Evolutionary conservation across 495 filamentous ascomycete species (phyloP).

Genomic region (Penicillium waksmanii): DNA sequence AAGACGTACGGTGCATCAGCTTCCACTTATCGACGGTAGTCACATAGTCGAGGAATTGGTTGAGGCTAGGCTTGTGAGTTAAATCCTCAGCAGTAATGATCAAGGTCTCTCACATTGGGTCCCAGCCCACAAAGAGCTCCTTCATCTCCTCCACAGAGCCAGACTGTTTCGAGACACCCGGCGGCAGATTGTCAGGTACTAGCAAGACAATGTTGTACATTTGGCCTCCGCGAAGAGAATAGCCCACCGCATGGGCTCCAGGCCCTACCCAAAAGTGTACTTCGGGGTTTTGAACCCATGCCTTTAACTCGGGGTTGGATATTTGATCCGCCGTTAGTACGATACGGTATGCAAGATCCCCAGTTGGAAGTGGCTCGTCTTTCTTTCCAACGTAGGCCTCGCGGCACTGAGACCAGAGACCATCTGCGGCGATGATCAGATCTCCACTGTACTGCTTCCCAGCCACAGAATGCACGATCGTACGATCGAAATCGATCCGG

Average conservation of each 20-base stretch:
- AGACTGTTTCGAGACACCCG: constrained; percentile 51
- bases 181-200: constrained; percentile 69
- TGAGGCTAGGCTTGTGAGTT: constrained; percentile 31
- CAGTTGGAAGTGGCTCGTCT: constrained; percentile 57
- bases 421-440: constrained; percentile 62
- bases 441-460: constrained; percentile 46
- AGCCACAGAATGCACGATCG: constrained; percentile 30
- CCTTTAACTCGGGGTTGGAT: constrained; percentile 51
- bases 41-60: constrained; percentile 39
- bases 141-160: constrained; percentile 71
- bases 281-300: constrained; percentile 54
- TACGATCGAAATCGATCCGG: constrained; percentile 39
- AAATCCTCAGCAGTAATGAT: background rate
- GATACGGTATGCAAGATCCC: constrained; percentile 72
- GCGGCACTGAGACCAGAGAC: constrained; percentile 55
- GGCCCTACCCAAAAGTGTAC: constrained; percentile 77
- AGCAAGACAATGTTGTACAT: constrained; percentile 72
- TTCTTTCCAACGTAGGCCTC: constrained; percentile 51
- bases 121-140: constrained; percentile 62
- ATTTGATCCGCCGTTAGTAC: constrained; percentile 54
- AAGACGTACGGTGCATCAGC: constrained; percentile 58
- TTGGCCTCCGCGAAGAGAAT: constrained; percentile 62
- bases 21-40: constrained; percentile 61
- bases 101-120: constrained; percentile 44
- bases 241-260: constrained; percentile 64